phyloP scores from a whole-genome alignment of 192 early-diverging fungal genomes.

The Entomortierella parvispora region DNA sequence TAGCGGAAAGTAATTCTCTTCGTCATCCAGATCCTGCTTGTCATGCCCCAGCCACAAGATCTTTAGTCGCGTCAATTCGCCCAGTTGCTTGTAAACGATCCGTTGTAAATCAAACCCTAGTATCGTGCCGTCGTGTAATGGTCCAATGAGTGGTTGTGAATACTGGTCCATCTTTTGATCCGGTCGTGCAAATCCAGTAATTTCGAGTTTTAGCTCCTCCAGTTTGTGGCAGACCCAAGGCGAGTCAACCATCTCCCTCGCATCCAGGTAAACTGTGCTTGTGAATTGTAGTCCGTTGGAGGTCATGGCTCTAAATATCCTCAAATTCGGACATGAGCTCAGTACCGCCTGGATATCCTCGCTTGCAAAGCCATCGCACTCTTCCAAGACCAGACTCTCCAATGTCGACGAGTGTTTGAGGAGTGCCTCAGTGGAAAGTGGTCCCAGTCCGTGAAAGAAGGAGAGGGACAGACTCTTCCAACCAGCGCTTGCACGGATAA shows the following conservation, averaged over 20 bases:
- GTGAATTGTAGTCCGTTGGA: constrained; percentile 27
- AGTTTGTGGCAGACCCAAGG: constrained; percentile 29
- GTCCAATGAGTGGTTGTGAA: constrained; percentile 13
- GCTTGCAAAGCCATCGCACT: constrained; percentile 38
- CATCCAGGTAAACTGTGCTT: constrained; percentile 45
- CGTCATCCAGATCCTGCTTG: constrained; percentile 43
- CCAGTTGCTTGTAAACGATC: constrained; percentile 24
- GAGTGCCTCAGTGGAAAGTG: constrained; percentile 20
- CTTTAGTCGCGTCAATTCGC: constrained; percentile 7
- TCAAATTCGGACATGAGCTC: constrained; percentile 23
- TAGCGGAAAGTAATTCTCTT: constrained; percentile 32
- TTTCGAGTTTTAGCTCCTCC: constrained; percentile 26
- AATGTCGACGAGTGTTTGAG: constrained; percentile 18
- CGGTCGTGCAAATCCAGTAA: constrained; percentile 37
- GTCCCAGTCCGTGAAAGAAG: constrained; percentile 41
- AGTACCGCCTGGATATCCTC: constrained; percentile 30
- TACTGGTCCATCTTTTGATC: constrained; percentile 32
- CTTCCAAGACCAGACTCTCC: constrained; percentile 23
- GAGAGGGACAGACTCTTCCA: constrained; percentile 21
- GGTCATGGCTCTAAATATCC: constrained; percentile 27
- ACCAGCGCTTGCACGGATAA: constrained; percentile 15
- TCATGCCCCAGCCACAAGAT: constrained; percentile 44
- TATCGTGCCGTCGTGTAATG: constrained; percentile 28
- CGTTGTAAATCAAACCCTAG: constrained; percentile 16
- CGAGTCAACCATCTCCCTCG: constrained; percentile 28